Base-by-base conservation (phyloP, 225 moss, liverwort and hornwort species). In the Bryoerythrophyllum caledonicum region DNA sequence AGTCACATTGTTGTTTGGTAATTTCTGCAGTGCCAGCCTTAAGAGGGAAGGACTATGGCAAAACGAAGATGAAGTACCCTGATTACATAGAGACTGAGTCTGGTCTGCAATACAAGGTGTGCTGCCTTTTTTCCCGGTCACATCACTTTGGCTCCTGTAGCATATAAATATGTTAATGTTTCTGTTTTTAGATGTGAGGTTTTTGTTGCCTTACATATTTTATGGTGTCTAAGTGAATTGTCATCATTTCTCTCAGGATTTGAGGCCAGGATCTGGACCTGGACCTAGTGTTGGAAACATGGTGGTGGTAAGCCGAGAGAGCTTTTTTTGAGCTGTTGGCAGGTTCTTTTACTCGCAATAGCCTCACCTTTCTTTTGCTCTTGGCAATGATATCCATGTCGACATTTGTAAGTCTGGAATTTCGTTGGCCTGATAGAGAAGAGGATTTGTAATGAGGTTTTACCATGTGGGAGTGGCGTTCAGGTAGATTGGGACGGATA, bases 401-500 rank as follows among this genome's bases (percentile, higher is more conserved):
- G 35, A 60, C 59, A 20, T 41, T 60, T 60, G 9, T 26, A 15
- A 74, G 17, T 74, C 54, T 71, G 35, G 6, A 21, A 24, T 51
- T 58, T 32, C 6, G 13, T 70, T 57, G 34, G 20, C 21, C 63
- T 43, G 34, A 30, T 38, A 12, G 43, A 80, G 43, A 52, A 52
- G 53, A 53, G 40, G 34, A 26, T 2, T 34, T 61, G 23, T 56
- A 49, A 67, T 57, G 48, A 67, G 34, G 6, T 63, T 74, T 71
- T 72, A 44, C 35, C 57, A 65, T 66, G 79, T 65, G 76, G 74
- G n/a, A 54, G 32, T 52, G 79, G 40, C 76, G 38, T 60, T 67
- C 71, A 96, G 96, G 86, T 99, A 62, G 99, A 99, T 72, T 99
- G 99, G 99, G 99, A 91, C 76, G 95, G 95, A 26, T 99, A 99